These are phyloP conservation scores for Pleurotus djamor DNA, from an alignment of 768 basidiomycete species.

Conservation along the genomic window DNA sequence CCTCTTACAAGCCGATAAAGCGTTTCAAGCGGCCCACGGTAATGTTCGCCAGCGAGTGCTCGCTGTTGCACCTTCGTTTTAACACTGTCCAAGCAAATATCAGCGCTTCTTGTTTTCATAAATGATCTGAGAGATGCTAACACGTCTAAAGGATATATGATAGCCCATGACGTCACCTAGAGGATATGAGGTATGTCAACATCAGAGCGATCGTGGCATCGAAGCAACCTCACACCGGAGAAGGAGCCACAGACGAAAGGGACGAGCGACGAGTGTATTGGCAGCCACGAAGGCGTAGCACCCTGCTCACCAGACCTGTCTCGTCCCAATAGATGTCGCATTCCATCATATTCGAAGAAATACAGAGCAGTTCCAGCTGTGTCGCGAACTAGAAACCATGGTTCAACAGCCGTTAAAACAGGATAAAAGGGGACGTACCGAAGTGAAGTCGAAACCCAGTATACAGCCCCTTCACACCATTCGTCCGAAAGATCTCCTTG, in stretches of 20 bases:
- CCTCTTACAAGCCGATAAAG: conserved; percentile 80
- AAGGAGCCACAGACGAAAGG: conserved; percentile 92
- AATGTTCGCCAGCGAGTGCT: conserved; percentile 74
- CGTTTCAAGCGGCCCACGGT: conserved; percentile 72
- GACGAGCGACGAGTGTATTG: conserved; percentile 73
- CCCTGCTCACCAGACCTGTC: conserved; percentile 78
- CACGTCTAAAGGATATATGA: conserved; percentile 96
- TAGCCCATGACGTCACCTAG: conserved; percentile 76
- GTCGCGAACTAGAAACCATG: conserved; percentile 64
- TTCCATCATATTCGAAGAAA: conserved; percentile 91
- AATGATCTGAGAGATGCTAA: conserved; percentile 18
- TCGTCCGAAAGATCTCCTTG: conserved; percentile 67
- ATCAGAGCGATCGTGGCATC: conserved; percentile 15
- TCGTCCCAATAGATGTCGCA: conserved; percentile 85
- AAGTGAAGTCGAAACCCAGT: conserved; percentile 89
- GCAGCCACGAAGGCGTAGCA: conserved; percentile 80
- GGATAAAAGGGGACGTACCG: conserved; percentile 38
- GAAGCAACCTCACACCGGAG: conserved; percentile 60
- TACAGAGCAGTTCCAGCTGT: conserved; percentile 89
- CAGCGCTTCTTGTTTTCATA: conserved; percentile 6
- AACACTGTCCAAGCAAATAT: conserved; percentile 42
- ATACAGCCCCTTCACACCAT: conserved; percentile 68
- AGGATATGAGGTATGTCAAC: background rate
- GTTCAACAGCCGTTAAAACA: background rate
- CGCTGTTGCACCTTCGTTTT: conserved; percentile 98